Percentiles rank a stretch among this genome's conserved stretches.
Conservation (phyloP, 164 flowering plant species). For the Warburgia ugandensis region DNA sequence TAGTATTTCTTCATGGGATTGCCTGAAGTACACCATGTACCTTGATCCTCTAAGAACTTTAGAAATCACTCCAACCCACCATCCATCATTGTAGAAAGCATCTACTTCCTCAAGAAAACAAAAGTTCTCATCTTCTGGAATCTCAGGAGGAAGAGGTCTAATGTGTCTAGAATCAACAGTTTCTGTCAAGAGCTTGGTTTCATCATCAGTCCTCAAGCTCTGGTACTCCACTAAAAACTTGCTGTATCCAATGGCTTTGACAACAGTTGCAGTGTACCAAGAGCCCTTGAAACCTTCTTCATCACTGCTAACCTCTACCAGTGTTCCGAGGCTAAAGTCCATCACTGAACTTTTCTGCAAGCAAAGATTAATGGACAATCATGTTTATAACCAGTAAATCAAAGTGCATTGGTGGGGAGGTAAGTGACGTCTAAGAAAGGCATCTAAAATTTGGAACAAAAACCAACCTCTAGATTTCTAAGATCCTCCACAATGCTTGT, state of each 20-base stretch:
- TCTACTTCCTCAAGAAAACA: slow-evolving; percentile 55
- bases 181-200: slow-evolving; percentile 42
- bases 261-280: slow-evolving; percentile 61
- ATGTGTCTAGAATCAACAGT: slow-evolving; percentile 39
- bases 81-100: slow-evolving; percentile 70
- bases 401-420: neutral
- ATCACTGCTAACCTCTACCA: slow-evolving; percentile 71
- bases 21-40: slow-evolving; percentile 54
- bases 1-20: slow-evolving; percentile 38
- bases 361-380: neutral
- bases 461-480: neutral
- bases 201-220: slow-evolving; percentile 56
- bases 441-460: neutral
- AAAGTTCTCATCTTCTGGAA: slow-evolving; percentile 23
- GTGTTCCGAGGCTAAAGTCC: slow-evolving; percentile 31
- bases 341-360: slow-evolving; percentile 9
- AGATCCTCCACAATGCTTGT: too few species aligned
- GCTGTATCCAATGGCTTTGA: slow-evolving; percentile 26
- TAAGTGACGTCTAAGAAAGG: neutral
- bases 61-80: slow-evolving; percentile 83
- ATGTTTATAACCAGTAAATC: neutral
- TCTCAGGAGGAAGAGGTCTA: slow-evolving; percentile 63
- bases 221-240: slow-evolving; percentile 53
- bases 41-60: slow-evolving; percentile 35
- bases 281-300: slow-evolving; percentile 78